Base-by-base conservation (phyloP, 2,329 filamentous ascomycete genomes). In the Stagonosporopsis vannaccii region DNA sequence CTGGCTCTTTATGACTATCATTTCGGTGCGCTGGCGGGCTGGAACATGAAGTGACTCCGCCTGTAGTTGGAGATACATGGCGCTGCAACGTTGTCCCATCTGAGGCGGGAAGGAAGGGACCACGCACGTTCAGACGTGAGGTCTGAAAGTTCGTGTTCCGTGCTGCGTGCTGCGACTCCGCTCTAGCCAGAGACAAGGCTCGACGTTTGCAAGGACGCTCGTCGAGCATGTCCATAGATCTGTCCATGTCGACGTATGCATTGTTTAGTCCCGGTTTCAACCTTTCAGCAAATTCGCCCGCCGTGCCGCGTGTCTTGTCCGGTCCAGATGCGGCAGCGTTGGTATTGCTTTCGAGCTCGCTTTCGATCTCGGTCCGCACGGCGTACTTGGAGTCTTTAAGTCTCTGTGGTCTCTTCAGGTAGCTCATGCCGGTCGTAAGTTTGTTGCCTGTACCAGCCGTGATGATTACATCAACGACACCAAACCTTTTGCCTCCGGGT, bases 391-490 rank as follows among this genome's bases (percentile, higher is more conserved):
- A 47, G 36, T 73, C 71, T 6, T 32, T 20, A 47, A 74, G 56
- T 26, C 67, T 62, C 32, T 59, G 59, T 22, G 72, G 71, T 12
- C 46, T 45, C 40, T 65, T 69, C 13, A 71, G 25, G 44, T 72
- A 73, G n/a, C 33, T 47, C 12, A 44, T 49, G 12, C 61, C 65
- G 12, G 43, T 57, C 0, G 58, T 64, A n/a, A 67, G 13, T 41
- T 74, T 75, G 51, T 51, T 68, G 6, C 72, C 71, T 8, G 47
- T 28, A 20, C 73, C 72, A 33, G 65, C 62, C 2, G 71, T 71
- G 37, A 75, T 63, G n/a, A 75, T 43, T 0, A 79, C 72, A 57
- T 80, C 77, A 13, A 79, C 63, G 6, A 78, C 59, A 3, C 75
- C 76, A 44, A 77, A 75, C 1, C 66, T 67, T 17, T 39, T 66